These are phyloP conservation scores for Solanum pinnatisectum DNA, from an alignment of 257 asterid genomes.

Conservation along the genomic window DNA sequence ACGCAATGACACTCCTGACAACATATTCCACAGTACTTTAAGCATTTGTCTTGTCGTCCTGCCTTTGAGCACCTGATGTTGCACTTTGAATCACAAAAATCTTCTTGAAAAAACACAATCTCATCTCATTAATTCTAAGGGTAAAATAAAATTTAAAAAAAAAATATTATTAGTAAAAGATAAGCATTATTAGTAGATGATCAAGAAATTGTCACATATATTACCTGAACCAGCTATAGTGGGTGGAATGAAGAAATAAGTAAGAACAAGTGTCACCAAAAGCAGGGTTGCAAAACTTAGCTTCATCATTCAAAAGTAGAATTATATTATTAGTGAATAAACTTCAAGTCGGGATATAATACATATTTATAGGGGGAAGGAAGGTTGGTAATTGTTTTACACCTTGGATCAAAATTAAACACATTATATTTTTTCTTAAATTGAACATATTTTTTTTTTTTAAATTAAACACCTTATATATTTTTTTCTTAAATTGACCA, in stretches of 20 bases:
- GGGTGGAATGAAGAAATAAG: conserved; percentile 17
- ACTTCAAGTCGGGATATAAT: background rate
- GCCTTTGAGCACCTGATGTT: conserved; percentile 28
- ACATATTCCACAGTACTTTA: conserved; percentile 38
- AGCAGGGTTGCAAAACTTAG: conserved; percentile 2
- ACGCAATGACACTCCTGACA: conserved; percentile 33
- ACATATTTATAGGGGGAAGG: background rate
- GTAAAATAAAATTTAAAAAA: background rate
- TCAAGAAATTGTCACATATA: background rate
- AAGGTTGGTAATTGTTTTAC: background rate
- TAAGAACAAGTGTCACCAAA: conserved; percentile 24
- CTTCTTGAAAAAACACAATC: background rate
- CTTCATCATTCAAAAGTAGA: conserved; percentile 6
- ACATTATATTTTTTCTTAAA: too few species aligned
- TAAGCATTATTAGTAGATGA: background rate
- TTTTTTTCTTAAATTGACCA: background rate
- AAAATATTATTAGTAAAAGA: background rate
- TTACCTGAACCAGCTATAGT: conserved; percentile 27
- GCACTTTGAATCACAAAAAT: conserved; percentile 23
- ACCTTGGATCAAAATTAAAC: background rate
- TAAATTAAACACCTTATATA: too few species aligned
- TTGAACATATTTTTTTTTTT: too few species aligned
- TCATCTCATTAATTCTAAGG: too few species aligned
- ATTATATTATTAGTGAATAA: background rate
- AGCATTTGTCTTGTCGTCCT: conserved; percentile 30